These are phyloP conservation scores for Magnolia changhungtana DNA, from an alignment of 164 flowering plant species.

Conservation along the genomic window DNA sequence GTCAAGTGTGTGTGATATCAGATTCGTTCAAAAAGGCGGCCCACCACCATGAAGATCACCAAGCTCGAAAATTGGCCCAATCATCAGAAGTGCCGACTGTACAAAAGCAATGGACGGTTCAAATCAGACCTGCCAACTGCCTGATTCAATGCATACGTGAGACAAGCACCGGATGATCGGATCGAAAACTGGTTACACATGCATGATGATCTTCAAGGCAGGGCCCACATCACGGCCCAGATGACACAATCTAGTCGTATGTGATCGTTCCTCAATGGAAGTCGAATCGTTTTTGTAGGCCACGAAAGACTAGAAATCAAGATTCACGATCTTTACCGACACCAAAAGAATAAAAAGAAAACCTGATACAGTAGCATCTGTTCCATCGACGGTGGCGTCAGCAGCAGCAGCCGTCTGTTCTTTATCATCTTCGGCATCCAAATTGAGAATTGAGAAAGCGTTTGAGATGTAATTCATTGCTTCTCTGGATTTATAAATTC, in stretches of 20 bases:
- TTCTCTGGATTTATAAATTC: background rate
- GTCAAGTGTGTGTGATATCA: no score
- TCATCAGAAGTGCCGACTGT: no score
- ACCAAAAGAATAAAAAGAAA: background rate
- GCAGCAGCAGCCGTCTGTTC: slow-evolving; percentile 5
- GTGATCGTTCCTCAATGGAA: background rate
- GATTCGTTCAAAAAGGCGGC: no score
- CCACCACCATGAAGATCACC: no score
- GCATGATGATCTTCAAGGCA: no score
- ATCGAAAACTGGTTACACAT: background rate
- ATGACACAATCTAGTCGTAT: no score
- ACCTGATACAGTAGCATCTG: slow-evolving; percentile 5
- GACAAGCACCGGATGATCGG: background rate
- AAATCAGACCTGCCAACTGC: background rate
- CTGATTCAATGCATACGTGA: background rate
- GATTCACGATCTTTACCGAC: background rate
- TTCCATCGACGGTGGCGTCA: slow-evolving; percentile 2
- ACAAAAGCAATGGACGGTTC: no score
- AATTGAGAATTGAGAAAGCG: slow-evolving; percentile 37
- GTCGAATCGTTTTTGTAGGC: background rate
- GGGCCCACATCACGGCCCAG: no score
- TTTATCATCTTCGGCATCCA: slow-evolving; percentile 40
- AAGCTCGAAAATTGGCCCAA: no score
- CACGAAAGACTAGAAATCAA: background rate
- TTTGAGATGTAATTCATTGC: slow-evolving; percentile 39